Base-by-base conservation (phyloP, 805 yeast species). In the Candida taoyuanica region DNA sequence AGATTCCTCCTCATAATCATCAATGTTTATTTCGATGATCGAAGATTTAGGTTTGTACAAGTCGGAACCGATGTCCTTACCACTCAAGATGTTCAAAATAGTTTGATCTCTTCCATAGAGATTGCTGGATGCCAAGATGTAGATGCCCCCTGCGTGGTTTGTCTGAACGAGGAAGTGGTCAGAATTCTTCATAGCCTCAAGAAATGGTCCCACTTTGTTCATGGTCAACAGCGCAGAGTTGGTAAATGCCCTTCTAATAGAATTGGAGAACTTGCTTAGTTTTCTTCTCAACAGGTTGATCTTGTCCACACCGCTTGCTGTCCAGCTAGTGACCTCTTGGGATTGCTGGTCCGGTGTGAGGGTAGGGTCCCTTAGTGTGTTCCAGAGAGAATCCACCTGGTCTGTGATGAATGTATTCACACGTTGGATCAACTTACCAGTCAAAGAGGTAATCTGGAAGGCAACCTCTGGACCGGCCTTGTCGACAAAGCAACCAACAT, bases 401-500 rank as follows among this genome's bases (percentile, higher is more conserved):
- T 79, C 74, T 40, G 76, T 78, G 53, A 86, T 70, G 59, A 84
- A 89, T 3, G 78, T 71, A 40, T 77, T 73, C 30, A 93, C 61
- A 43, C 95, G 69, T 17, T 77, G 78, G 7, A 82, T 71, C 42
- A 93, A 66, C 47, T 84, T 77, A 16, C 81, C 67, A 0, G 87
- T 76, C 31, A 93, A 62, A 5, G 64, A 70, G 33, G 50, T 81
- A 40, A 89, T 81, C 50, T 82, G 87, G 46, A 81, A 81, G 0
- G 96, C 93, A 37, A 91, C 78, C 13, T 82, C 79, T 5, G 77
- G 73, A 29, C 93, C 86, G 20, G 94, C 91, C 5, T 86, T 84
- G 29, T 84, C 88, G 20, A 93, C 73, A 49, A 73, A 81, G 44
- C 73, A 75, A 12, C 97, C 96, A 25, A 86, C 71, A 49, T 79